A percentile compares a stretch with the other conserved stretches of the same genome.
phyloP scores from a whole-genome alignment of 129 eudicot species.

The Helianthus annuus region HanXRQr2.0-SUNRISE NC_035448.2:110710633-110711132 shows the following conservation, averaged over 20 bases:
- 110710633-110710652: constrained; percentile 24
- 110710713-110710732: not conserved
- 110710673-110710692: constrained; percentile 24
- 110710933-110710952: constrained; percentile 49
- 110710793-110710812: not conserved
- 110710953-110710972: constrained; percentile 93
- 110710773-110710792: too few relatives aligned
- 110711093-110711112: not conserved
- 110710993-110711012: constrained; percentile 90
- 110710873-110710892: not conserved
- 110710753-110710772: too few relatives aligned
- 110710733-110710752: too few relatives aligned
- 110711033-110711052: constrained; percentile 50
- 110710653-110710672: constrained; percentile 30
- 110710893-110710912: constrained; percentile 13
- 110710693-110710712: not conserved
- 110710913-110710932: not conserved
- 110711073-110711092: constrained; percentile 20
- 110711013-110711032: constrained; percentile 80
- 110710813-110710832: constrained; percentile 20
- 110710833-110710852: constrained; percentile 20
- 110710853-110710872: constrained; percentile 24
- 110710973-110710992: constrained; percentile 71
- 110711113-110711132: constrained; percentile 13
- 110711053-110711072: constrained; percentile 15